These are phyloP conservation scores for Leavenworthia alabamica DNA, from an alignment of 345 rosid species.

Conservation along the genomic window DNA sequence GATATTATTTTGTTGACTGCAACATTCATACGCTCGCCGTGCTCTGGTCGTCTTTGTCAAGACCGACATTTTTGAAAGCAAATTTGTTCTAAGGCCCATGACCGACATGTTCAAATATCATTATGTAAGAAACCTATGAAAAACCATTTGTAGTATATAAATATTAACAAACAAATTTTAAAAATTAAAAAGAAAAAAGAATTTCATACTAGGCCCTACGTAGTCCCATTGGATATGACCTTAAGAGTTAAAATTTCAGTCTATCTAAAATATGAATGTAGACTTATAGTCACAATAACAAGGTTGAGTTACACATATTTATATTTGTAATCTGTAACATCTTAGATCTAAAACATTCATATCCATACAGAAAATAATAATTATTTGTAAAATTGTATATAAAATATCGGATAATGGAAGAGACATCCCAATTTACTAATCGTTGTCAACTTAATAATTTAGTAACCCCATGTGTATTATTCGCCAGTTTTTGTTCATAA, in stretches of 20 bases:
- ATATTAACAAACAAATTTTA: neutral
- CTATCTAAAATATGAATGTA: neutral
- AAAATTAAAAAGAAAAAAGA: neutral
- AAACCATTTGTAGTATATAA: neutral
- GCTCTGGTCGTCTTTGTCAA: neutral
- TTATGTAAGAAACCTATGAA: neutral
- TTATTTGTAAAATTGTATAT: neutral
- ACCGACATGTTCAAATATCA: neutral
- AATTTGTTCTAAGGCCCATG: neutral
- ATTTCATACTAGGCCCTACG: no score
- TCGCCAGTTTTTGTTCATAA: constrained; percentile 1
- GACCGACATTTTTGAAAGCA: neutral
- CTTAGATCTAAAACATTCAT: constrained; percentile 22
- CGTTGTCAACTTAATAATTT: constrained; percentile 1
- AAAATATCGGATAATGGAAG: constrained; percentile 20
- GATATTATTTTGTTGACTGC: neutral
- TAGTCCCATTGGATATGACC: no score
- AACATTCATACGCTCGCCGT: neutral
- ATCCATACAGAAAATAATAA: neutral
- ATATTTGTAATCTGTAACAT: neutral
- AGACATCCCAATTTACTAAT: constrained; percentile 15
- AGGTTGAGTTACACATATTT: neutral
- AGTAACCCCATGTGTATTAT: constrained; percentile 9
- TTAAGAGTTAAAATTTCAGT: neutral
- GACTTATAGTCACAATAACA: neutral